Evolutionary conservation across 2,329 filamentous ascomycete genomes (phyloP), one percentile per base, ranked within the genome.

Genomic region (Fusarium sp.): DNA sequence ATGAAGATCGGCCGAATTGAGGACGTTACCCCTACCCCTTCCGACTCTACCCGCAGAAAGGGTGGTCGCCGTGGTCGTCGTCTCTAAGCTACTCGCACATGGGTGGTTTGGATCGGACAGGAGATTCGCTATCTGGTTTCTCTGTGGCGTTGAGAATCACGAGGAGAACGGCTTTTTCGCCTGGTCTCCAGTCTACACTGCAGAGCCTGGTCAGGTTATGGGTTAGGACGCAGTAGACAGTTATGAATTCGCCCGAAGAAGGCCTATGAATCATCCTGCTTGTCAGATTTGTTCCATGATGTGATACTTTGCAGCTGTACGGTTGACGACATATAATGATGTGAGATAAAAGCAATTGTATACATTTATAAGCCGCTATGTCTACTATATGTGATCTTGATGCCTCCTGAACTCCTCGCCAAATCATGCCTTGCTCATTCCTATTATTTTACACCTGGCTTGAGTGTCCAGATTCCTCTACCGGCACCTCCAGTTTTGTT

Each of bases 51-150:
- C 83, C 94, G 96, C 89, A 95, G 96, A 90, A 99, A 99, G 95
- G 96, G 96, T 90, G 96, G 96, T 98, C 95, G 96, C 88, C 96
- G 96, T 94, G 96, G 96, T 98, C 96, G 96, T 89, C 96, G 96
- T 97, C 94, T 99, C 88, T 99, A 90, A 94, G 87, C 74, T 72
- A 43, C 67, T 75, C 70, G 59, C 67, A 60, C 57, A 64, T 78
- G 67, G 74, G 69, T 76, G 70, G 75, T 74, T 78, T 79, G 76
- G 77, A 75, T 79, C 78, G 79, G 78, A 79, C 79, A 80, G 79
- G 81, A 81, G 78, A 81, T 82, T 81, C 79, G 79, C 80, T 82
- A 82, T 85, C 83, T 87, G 85, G 86, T 84, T 83, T 85, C 80
- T 85, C 85, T 88, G 86, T 89, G 88, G 88, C 87, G 86, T 88